These are phyloP conservation scores for Aspergillus ochraceoroseus DNA, from an alignment of 2,329 filamentous ascomycete species.

Conservation along the genomic window DNA sequence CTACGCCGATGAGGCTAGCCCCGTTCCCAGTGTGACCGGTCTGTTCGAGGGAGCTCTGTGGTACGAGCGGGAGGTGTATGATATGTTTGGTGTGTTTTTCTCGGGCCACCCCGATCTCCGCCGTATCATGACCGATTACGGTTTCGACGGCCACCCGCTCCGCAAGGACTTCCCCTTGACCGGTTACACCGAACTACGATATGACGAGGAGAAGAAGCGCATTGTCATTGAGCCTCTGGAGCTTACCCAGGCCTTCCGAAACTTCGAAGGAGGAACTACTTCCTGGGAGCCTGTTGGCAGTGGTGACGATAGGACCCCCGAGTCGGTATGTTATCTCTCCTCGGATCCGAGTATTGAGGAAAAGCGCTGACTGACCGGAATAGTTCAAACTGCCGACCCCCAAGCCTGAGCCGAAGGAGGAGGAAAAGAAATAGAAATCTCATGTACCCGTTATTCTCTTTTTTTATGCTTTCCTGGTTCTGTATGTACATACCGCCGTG, in stretches of 20 bases:
- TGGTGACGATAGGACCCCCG: constrained; percentile 74
- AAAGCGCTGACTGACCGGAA: constrained; percentile 7
- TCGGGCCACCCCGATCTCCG: constrained; percentile 88
- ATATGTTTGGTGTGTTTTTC: constrained; percentile 97
- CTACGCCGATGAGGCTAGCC: constrained; percentile 92
- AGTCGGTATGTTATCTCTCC: constrained; percentile 50
- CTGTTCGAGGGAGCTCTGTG: constrained; percentile 96
- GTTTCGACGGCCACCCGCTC: constrained; percentile 94
- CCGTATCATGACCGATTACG: constrained; percentile 99
- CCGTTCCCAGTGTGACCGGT: constrained; percentile 79
- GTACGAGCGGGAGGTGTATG: constrained; percentile 98
- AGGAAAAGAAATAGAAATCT: constrained; percentile 75
- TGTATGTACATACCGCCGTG: constrained; percentile 39
- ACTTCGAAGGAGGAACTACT: constrained; percentile 85
- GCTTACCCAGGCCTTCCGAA: constrained; percentile 95
- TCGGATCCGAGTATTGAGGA: not conserved
- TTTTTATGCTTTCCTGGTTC: constrained; percentile 29
- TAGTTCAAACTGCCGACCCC: constrained; percentile 91
- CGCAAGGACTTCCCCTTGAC: constrained; percentile 98
- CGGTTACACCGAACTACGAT: constrained; percentile 95
- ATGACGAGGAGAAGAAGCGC: constrained; percentile 99
- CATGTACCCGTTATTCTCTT: constrained; percentile 37
- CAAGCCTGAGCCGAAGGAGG: constrained; percentile 87
- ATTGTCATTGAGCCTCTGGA: constrained; percentile 97
- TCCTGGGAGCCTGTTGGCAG: constrained; percentile 65